Conservation (phyloP, 169 alveolate species). For the Plasmodium coatneyi region DNA sequence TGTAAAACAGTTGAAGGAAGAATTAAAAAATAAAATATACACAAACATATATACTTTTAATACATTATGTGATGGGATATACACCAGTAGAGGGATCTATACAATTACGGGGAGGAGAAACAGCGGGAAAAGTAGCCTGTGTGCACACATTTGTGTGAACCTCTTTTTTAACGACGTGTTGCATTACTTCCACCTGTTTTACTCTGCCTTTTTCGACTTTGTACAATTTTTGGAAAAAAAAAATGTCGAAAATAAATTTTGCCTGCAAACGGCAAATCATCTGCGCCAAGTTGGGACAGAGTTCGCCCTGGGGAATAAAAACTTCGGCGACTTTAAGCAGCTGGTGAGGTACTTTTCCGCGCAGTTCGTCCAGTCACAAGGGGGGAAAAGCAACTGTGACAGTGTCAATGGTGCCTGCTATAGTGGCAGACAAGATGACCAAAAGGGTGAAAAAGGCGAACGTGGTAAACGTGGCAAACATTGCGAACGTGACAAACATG, state of each 20-base stretch:
- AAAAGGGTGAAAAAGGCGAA: neutral
- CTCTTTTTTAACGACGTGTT: slow-evolving; percentile 62
- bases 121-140: slow-evolving; percentile 52
- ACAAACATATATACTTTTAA: slow-evolving; percentile 66
- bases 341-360: slow-evolving; percentile 21
- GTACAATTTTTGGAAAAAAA: slow-evolving; percentile 42
- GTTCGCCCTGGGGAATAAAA: neutral
- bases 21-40: slow-evolving; percentile 49
- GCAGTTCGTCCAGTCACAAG: slow-evolving; percentile 18
- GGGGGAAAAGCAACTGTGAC: neutral
- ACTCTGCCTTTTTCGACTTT: slow-evolving; percentile 48
- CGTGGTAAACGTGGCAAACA: too few species aligned
- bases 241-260: slow-evolving; percentile 49
- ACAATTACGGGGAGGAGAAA: slow-evolving; percentile 37
- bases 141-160: slow-evolving; percentile 73
- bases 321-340: slow-evolving; percentile 9
- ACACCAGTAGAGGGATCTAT: slow-evolving; percentile 49
- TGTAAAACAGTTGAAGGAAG: slow-evolving; percentile 37
- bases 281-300: slow-evolving; percentile 1
- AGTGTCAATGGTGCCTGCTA: neutral
- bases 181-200: slow-evolving; percentile 70
- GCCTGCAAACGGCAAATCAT: neutral
- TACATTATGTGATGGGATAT: slow-evolving; percentile 39
- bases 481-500: neutral
- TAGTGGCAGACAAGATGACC: neutral